Base-by-base conservation (phyloP, 805 yeast genomes). In the Torulaspora microellipsoides region DNA sequence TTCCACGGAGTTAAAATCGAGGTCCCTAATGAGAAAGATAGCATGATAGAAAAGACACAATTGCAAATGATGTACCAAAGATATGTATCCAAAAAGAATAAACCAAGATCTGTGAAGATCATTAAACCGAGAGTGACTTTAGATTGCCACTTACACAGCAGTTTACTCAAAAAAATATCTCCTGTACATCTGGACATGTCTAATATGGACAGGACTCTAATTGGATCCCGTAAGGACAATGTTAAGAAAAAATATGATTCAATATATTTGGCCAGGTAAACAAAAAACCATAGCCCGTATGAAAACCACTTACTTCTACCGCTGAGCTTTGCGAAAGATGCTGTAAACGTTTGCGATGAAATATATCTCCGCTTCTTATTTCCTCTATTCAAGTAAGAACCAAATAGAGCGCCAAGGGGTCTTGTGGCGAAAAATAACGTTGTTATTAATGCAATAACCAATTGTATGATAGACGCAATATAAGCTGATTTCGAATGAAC, bases 1-100 rank as follows among this genome's bases (percentile, higher is more conserved):
- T 85, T 77, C 95, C 95, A 86, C 0, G 95, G 95, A 1, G 93
- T 84, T 83, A 91, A 82, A 9, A 86, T 80, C 0, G 95, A 85
- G 4, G 85, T 81, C 1, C 95, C 95, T 48, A 81, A 71, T 33
- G 82, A 78, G 50, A 82, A 73, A 0, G 93, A 83, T 5, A 85
- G 68, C 42, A 81, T 72, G 4, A 85, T 82, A 0, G 95, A 85
- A 44, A 84, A 82, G 0, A 77, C 56, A 0, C 93, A 82, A 56
- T 81, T 85, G 78, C 91, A 83, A 31, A 86, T 72, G 45, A 86
- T 85, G 54, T 85, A 86, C 95, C 95, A 86, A 13, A 86, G 66
- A 54, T 86, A 86, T 0, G 95, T 85, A 53, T 86, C 95, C 43
- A 86, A 72, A 52, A 84, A 83, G 61, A 85, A 86, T 33, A 86